Base-by-base conservation (phyloP, 2,329 filamentous ascomycete genomes). In the Fusarium odoratissimum region DNA sequence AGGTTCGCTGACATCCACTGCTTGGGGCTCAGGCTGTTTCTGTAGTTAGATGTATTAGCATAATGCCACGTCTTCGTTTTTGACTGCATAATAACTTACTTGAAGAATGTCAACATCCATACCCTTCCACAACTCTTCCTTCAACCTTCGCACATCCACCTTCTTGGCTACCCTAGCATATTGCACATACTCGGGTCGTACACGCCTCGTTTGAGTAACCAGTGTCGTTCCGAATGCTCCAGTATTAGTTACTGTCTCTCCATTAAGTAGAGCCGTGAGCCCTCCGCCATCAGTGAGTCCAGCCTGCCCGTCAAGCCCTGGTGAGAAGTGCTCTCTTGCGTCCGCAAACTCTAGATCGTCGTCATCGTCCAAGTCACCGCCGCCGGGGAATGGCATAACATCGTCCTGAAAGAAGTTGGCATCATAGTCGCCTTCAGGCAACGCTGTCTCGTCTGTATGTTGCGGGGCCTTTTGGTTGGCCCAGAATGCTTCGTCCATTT, bases 341-440 rank as follows among this genome's bases (percentile, higher is more conserved):
- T 96, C 93, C 8, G 93, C 92, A 81, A 96, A 96, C 76, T 93
- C 91, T 67, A 88, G 78, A 58, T 93, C 91, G 52, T 92, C 91
- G 60, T 93, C 92, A 33, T 87, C 86, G 23, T 88, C 86, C 28
- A 86, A 82, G 51, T 86, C 85, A 8, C 86, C 90, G 16, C 86
- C 90, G 13, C 89, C 91, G 4, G 89, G 85, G 76, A 94, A 89
- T 4, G 91, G 91, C 72, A 95, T 84, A 4, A 89, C 92, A 75
- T 95, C 93, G 78, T 98, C 96, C 77, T 96, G 92, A 85, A 98
- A 99, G 88, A 98, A 99, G 82, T 98, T 93, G 66, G 96, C 95
- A 80, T 98, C 95, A 82, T 98, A 99, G 79, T 97, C 92, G 68
- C 95, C 95, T 75, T 90, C 86, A 6, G 88, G 87, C 41, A 88